Evolutionary conservation across 805 yeast species (phyloP).

Genomic region (Candida khao-thaluensis): DNA sequence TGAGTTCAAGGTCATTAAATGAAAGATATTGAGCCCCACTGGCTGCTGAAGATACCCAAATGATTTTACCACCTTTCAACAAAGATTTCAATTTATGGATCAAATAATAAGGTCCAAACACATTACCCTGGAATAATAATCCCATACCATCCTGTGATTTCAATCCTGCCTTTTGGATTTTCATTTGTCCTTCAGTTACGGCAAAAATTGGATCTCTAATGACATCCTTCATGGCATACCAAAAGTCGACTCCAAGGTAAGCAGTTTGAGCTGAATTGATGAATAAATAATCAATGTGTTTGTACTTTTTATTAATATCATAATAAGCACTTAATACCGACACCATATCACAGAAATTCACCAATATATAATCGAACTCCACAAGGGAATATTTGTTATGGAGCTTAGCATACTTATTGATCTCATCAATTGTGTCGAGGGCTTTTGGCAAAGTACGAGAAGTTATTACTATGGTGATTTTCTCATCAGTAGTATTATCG

Average conservation of each 20-base stretch:
- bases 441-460: constrained; percentile 87
- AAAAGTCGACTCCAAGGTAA: constrained; percentile 84
- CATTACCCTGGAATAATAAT: constrained; percentile 88
- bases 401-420: constrained; percentile 43
- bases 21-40: constrained; percentile 74
- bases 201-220: constrained; percentile 68
- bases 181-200: constrained; percentile 85
- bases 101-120: constrained; percentile 91
- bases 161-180: constrained; percentile 77
- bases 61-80: constrained; percentile 59
- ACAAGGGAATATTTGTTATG: constrained; percentile 52
- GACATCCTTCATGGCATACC: constrained; percentile 69
- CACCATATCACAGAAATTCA: constrained; percentile 91
- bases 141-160: constrained; percentile 80
- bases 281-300: constrained; percentile 71
- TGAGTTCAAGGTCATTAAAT: constrained; percentile 69
- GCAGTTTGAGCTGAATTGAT: constrained; percentile 91
- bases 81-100: constrained; percentile 62
- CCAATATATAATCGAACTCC: constrained; percentile 82
- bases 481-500: constrained; percentile 45
- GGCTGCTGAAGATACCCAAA: constrained; percentile 88
- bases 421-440: constrained; percentile 63
- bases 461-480: constrained; percentile 81
- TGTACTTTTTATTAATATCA: constrained; percentile 64
- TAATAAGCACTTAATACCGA: constrained; percentile 73